These are phyloP conservation scores for Rhizophagus prolifer DNA, from an alignment of 192 early-diverging fungal genomes.

Conservation along the genomic window DNA sequence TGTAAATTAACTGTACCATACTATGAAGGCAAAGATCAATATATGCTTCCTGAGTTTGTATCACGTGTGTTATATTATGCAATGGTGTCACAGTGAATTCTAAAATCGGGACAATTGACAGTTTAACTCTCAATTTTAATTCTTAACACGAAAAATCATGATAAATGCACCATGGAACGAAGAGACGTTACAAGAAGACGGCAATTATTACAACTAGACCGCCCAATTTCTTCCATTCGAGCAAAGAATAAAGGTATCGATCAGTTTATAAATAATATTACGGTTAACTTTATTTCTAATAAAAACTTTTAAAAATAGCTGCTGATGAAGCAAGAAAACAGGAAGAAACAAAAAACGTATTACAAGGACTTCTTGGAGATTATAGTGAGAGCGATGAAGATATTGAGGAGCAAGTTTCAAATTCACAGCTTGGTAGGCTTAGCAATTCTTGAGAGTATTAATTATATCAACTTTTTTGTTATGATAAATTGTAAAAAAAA, in stretches of 20 bases:
- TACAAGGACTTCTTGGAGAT: constrained; percentile 5
- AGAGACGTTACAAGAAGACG: constrained; percentile 12
- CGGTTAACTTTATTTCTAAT: no score
- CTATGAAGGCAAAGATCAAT: no score
- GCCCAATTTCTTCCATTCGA: constrained; percentile 16
- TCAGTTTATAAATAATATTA: not conserved
- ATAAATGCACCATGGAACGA: not conserved
- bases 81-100: no score
- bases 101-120: no score
- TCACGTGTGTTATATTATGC: no score
- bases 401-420: not conserved
- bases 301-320: not conserved
- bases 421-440: constrained; percentile 14
- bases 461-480: not conserved
- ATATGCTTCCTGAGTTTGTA: no score
- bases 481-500: not conserved
- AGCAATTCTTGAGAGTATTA: constrained; percentile 13
- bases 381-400: constrained; percentile 22
- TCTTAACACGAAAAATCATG: no score
- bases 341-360: constrained; percentile 15
- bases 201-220: constrained; percentile 1
- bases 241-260: constrained; percentile 15
- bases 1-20: no score
- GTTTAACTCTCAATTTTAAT: no score
- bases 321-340: constrained; percentile 16